phyloP scores from a whole-genome alignment of 2,329 filamentous ascomycete species.

The Paramyrothecium sp. region DNA sequence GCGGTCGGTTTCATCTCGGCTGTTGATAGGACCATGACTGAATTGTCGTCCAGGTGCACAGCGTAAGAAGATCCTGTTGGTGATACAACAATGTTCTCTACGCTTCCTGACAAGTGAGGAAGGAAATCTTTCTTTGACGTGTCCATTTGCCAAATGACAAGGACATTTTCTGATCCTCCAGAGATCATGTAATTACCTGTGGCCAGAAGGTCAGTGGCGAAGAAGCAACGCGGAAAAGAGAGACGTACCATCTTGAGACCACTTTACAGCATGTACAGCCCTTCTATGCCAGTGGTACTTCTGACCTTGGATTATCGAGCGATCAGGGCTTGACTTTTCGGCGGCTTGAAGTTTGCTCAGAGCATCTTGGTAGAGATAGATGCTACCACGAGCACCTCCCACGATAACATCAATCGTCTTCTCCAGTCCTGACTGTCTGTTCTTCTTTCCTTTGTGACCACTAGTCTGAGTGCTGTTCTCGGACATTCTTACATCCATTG shows the following conservation, averaged over 20 bases:
- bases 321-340: conserved; percentile 34
- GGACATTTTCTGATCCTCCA: conserved; percentile 82
- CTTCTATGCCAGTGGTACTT: conserved; percentile 90
- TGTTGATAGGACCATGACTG: conserved; percentile 84
- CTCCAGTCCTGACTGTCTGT: conserved; percentile 21
- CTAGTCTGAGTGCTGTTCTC: conserved; percentile 6
- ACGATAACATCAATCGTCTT: conserved; percentile 69
- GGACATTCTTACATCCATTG: conserved; percentile 58
- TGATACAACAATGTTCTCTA: conserved; percentile 84
- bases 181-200: conserved; percentile 90
- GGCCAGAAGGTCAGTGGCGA: conserved; percentile 18
- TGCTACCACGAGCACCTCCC: conserved; percentile 73
- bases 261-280: conserved; percentile 80
- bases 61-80: conserved; percentile 77
- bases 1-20: conserved; percentile 82
- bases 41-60: conserved; percentile 87
- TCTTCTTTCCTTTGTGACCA: conserved; percentile 14
- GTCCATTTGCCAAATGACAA: conserved; percentile 92
- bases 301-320: conserved; percentile 54
- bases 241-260: conserved; percentile 79
- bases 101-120: conserved; percentile 83
- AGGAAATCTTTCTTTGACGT: conserved; percentile 80
- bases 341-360: conserved; percentile 54
- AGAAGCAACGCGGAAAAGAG: not conserved
- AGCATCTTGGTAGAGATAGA: conserved; percentile 80